Evolutionary conservation across 2,329 filamentous ascomycete genomes (phyloP).

Genomic region (Xylariaceae sp.): DNA sequence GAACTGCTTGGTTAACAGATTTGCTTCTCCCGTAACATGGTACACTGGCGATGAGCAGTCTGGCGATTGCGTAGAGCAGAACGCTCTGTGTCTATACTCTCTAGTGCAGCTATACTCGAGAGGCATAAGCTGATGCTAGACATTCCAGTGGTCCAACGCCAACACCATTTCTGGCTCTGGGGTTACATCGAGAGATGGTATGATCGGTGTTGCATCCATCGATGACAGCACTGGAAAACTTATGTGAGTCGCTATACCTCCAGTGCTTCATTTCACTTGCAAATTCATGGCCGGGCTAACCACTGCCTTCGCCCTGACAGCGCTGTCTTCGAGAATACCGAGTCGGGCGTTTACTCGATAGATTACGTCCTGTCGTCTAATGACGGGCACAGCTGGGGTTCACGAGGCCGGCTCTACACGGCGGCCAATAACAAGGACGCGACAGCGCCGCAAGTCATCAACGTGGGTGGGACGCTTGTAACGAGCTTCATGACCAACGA

Average conservation of each 20-base stretch:
- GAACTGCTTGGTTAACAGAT: background rate
- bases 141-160: slow-evolving; percentile 9
- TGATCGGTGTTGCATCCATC: slow-evolving; percentile 37
- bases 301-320: background rate
- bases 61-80: too few relatives aligned
- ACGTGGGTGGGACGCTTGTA: slow-evolving; percentile 31
- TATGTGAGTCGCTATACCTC: slow-evolving; percentile 29
- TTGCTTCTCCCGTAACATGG: too few relatives aligned
- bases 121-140: slow-evolving; percentile 2
- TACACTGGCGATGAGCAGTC: too few relatives aligned
- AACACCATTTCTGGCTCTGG: slow-evolving; percentile 32
- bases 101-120: too few relatives aligned
- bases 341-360: slow-evolving; percentile 6
- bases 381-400: background rate
- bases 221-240: slow-evolving; percentile 24
- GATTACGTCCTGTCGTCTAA: background rate
- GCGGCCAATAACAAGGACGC: slow-evolving; percentile 5
- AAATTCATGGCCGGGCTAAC: slow-evolving; percentile 15
- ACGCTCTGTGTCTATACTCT: too few relatives aligned
- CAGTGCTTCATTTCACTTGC: too few relatives aligned
- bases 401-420: background rate
- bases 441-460: background rate
- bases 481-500: slow-evolving; percentile 43
- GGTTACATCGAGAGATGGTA: slow-evolving; percentile 36
- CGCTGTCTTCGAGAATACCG: slow-evolving; percentile 34